A percentile compares a stretch with the other conserved stretches of the same genome.
Evolutionary conservation across 148 eudicot genomes (phyloP).

Genomic region (Arctostaphylos glauca): DNA sequence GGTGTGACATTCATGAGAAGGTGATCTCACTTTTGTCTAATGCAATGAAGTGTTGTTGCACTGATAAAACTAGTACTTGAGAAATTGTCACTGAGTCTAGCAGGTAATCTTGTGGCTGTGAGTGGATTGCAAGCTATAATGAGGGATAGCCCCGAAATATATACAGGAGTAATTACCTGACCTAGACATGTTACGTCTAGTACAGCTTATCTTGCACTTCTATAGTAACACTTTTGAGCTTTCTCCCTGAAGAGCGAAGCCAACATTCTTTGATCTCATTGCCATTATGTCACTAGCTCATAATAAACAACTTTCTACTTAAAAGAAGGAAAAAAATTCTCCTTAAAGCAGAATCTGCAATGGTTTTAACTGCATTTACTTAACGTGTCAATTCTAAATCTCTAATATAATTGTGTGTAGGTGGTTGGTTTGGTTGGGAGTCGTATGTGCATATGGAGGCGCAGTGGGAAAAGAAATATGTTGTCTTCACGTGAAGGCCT

Average conservation of each 20-base stretch:
- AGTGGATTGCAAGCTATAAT: neutral
- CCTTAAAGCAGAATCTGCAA: neutral
- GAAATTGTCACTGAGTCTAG: neutral
- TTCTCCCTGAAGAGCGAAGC: neutral
- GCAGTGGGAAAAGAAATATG: constrained; percentile 47
- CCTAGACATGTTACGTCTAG: no score
- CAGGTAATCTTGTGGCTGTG: neutral
- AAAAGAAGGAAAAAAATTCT: no score
- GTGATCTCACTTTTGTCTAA: no score
- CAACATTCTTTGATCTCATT: constrained; percentile 4
- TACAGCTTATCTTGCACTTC: neutral
- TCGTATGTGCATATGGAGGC: constrained; percentile 80
- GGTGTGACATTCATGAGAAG: neutral
- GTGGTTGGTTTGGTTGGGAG: constrained; percentile 83
- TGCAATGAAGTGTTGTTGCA: no score
- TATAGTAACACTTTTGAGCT: neutral
- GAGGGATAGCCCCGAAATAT: no score
- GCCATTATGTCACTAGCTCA: neutral
- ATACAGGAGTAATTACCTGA: neutral
- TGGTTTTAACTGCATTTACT: neutral
- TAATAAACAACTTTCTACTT: neutral
- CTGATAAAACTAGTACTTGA: neutral
- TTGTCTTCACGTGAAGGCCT: constrained; percentile 69
- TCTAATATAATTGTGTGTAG: constrained; percentile 30
- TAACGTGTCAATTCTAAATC: no score